These are phyloP conservation scores for Dendrocalamus sinicus DNA, from an alignment of 176 grass and related monocot species.

Conservation along the genomic window DNA sequence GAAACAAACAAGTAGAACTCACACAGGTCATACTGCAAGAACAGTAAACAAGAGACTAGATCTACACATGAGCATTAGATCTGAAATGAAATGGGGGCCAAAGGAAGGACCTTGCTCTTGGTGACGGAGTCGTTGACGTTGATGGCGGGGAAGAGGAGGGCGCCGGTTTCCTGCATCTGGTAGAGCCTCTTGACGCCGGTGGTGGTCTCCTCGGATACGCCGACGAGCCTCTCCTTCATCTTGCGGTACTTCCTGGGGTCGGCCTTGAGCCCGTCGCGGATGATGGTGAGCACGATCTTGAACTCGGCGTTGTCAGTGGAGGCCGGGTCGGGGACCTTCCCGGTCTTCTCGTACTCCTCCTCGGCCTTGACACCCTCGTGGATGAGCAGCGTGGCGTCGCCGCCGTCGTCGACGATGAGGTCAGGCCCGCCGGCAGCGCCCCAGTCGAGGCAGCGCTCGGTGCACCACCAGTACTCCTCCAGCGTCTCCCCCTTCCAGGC, in stretches of 20 bases:
- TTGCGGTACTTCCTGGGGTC: constrained; percentile 84
- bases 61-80: constrained; percentile 28
- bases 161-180: constrained; percentile 82
- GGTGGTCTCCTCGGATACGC: constrained; percentile 95
- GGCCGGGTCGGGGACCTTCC: constrained; percentile 73
- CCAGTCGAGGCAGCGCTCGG: constrained; percentile 95
- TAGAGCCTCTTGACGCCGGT: constrained; percentile 89
- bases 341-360: constrained; percentile 83
- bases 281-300: constrained; percentile 89
- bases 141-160: constrained; percentile 85
- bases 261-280: constrained; percentile 78
- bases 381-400: constrained; percentile 89
- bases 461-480: constrained; percentile 99
- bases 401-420: constrained; percentile 95
- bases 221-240: constrained; percentile 96
- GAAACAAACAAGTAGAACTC: neutral
- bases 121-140: constrained; percentile 97
- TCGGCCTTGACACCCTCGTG: constrained; percentile 92
- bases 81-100: neutral
- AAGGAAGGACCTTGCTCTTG: constrained; percentile 84
- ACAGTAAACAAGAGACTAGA: neutral
- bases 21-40: neutral
- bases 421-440: constrained; percentile 72
- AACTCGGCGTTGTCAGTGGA: constrained; percentile 96
- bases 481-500: constrained; percentile 98